Conservation (phyloP, 2,329 filamentous ascomycete species). For the Stagonosporopsis chrysanthemi region DNA sequence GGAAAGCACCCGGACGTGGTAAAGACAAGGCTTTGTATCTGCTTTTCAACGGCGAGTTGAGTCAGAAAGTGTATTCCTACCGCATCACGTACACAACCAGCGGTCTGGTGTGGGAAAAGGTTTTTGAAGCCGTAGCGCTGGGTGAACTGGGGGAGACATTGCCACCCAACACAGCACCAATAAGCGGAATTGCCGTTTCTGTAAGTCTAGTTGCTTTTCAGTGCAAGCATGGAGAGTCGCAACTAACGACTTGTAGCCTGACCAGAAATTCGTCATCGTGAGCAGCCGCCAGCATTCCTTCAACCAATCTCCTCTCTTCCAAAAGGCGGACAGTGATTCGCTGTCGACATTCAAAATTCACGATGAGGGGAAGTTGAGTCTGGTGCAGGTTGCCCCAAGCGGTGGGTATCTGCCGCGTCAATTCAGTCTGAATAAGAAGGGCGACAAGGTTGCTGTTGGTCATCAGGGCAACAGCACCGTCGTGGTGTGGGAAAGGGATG, state of each 20-base stretch:
- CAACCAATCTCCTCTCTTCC: conserved; percentile 51
- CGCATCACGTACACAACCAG: conserved; percentile 3
- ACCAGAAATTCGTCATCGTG: conserved; percentile 67
- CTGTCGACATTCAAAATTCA: conserved; percentile 57
- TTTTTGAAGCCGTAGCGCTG: conserved; percentile 2
- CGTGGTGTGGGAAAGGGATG: conserved; percentile 67
- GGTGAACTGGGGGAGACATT: conserved; percentile 11
- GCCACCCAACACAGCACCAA: conserved; percentile 19
- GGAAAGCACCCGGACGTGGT: conserved; percentile 22
- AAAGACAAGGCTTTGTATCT: conserved; percentile 3
- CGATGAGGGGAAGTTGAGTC: conserved; percentile 60
- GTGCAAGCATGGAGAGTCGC: background rate
- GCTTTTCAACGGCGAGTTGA: conserved; percentile 26
- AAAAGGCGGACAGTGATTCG: conserved; percentile 57
- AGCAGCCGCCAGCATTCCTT: conserved; percentile 69
- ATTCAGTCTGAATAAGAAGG: conserved; percentile 69
- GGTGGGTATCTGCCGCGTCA: conserved; percentile 71
- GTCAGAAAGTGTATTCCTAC: conserved; percentile 26
- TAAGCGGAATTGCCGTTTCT: conserved; percentile 24
- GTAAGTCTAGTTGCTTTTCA: conserved; percentile 4
- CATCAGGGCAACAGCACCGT: conserved; percentile 68
- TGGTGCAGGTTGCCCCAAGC: conserved; percentile 65
- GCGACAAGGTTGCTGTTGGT: conserved; percentile 69
- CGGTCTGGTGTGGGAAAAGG: conserved; percentile 18
- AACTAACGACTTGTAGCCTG: conserved; percentile 18